phyloP scores from a whole-genome alignment of 208 protist genomes.

The Zelonia costaricensis region DNA sequence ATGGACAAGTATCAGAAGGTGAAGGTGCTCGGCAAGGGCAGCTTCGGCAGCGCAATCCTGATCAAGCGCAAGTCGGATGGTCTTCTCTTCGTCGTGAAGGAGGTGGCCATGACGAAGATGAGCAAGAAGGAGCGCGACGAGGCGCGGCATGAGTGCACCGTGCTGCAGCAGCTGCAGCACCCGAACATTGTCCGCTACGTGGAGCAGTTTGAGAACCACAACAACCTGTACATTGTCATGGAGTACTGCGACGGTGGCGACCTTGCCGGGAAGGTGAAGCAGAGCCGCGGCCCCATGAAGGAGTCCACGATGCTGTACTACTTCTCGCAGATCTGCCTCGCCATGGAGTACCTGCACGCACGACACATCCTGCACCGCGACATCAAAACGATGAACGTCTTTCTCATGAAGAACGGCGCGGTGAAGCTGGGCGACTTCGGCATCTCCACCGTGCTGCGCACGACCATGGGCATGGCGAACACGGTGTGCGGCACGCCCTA shows the following conservation, averaged over 20 bases:
- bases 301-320: conserved; percentile 88
- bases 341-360: conserved; percentile 92
- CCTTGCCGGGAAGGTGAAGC: conserved; percentile 71
- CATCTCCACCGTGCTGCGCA: conserved; percentile 90
- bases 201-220: conserved; percentile 90
- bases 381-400: conserved; percentile 95
- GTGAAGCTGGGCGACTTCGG: conserved; percentile 95
- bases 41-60: conserved; percentile 92
- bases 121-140: conserved; percentile 86
- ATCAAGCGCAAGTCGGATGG: conserved; percentile 87
- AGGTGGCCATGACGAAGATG: conserved; percentile 87
- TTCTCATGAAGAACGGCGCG: conserved; percentile 91
- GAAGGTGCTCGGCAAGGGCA: conserved; percentile 91
- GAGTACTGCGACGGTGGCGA: conserved; percentile 93
- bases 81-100: conserved; percentile 90
- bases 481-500: conserved; percentile 95
- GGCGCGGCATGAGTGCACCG: conserved; percentile 83
- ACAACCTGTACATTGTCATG: conserved; percentile 94
- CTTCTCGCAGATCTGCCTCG: conserved; percentile 92
- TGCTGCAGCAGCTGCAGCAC: conserved; percentile 87
- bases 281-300: conserved; percentile 69
- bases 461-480: conserved; percentile 92
- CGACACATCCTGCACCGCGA: conserved; percentile 94
- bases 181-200: conserved; percentile 94
- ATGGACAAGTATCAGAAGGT: conserved; percentile 93